Evolutionary conservation across 2,329 filamentous ascomycete genomes (phyloP), one percentile per base, ranked within the genome.

Genomic region (Lasiodiplodia hormozganensis): DNA sequence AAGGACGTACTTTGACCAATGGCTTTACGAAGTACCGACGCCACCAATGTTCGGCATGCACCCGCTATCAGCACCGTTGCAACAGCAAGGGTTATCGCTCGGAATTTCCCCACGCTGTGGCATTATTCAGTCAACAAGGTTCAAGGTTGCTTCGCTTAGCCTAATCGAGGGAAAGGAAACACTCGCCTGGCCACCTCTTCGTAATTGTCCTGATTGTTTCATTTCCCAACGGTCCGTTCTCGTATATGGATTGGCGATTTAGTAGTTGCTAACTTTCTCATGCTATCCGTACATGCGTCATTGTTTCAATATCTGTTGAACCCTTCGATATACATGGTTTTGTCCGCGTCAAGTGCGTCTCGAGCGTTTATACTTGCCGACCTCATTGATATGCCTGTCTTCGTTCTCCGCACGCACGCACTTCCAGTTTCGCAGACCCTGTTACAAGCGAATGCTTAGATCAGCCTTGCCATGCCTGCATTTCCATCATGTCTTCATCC

Each of bases 11-110:
- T 31, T 38, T 25, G 34, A 23, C 38, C 57, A 62, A 62, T 62
- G 12, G 18, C 14, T 62, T 16, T 21, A 62, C 11, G 57, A 62
- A 28, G 21, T 34, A n/a, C 40, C 25, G 34, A 16, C 57, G 57
- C 57, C 57, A 62, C 57, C 40, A 31, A 62, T 62, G 57, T 28
- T 62, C 47, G 57, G 40, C 40, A 14, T 62, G 57, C 57, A 49
- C 18, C 57, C 57, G 57, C 40, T n/a, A 62, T 62, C 43, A 36
- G 25, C 58, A 62, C 28, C 58, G 43, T 51, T 62, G 23, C 40
- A 51, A 34, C 5, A n/a, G 18, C 40, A 25, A 14, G 16, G 16
- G 25, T 14, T 18, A 14, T 34, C n/a, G 31, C 21, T 38, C 38
- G 34, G 14, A 58, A 40, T 36, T 23, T 21, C 34, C 54, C 34